Evolutionary conservation across 2,329 filamentous ascomycete species (phyloP).

Genomic region (Aureobasidium mangrovei): DNA sequence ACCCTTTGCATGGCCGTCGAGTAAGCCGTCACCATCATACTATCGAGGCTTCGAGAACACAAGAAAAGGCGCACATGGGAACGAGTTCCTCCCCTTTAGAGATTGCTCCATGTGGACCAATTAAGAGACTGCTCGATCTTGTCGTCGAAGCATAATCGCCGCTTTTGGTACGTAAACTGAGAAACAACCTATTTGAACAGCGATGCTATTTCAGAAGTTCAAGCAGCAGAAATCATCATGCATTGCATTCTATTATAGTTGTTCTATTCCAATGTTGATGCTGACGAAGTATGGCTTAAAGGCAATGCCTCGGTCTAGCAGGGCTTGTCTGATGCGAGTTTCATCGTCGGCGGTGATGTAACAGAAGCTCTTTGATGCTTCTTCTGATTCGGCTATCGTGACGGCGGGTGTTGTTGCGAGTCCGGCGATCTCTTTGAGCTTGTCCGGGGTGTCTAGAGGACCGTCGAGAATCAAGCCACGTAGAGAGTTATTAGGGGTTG

Average conservation of each 20-base stretch:
- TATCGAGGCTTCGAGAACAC: too few species aligned
- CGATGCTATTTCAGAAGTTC: too few species aligned
- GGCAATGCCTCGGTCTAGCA: not conserved
- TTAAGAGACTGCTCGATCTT: too few species aligned
- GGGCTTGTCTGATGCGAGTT: not conserved
- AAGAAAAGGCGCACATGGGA: too few species aligned
- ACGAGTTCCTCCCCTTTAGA: too few species aligned
- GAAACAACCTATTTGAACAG: too few species aligned
- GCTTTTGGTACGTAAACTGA: too few species aligned
- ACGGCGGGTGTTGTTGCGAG: not conserved
- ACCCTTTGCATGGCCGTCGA: too few species aligned
- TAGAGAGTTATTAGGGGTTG: not conserved
- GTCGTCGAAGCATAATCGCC: too few species aligned
- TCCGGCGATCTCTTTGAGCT: not conserved
- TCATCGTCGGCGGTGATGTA: not conserved
- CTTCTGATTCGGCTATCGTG: not conserved
- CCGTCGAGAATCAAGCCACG: not conserved
- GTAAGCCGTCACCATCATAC: too few species aligned
- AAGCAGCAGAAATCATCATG: too few species aligned
- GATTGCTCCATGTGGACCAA: too few species aligned
- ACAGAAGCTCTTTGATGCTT: not conserved
- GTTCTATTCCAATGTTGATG: not conserved
- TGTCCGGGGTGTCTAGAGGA: not conserved
- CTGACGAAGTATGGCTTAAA: not conserved
- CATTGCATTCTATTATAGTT: not conserved